Evolutionary conservation across 257 asterid species (phyloP).

Genomic region (Jaltomata sinuosa): DNA sequence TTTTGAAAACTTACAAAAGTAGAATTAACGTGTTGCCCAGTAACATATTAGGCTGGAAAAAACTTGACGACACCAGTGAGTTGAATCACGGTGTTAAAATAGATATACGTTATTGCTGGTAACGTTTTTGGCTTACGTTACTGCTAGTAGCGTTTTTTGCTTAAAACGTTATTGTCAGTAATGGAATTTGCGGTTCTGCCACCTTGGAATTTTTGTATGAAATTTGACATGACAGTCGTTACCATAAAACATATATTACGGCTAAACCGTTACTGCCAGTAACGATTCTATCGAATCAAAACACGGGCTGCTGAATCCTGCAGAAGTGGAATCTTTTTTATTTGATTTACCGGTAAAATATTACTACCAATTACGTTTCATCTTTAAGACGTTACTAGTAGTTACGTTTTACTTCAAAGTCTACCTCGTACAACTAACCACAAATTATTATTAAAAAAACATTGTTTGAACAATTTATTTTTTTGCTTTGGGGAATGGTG

Average conservation of each 20-base stretch:
- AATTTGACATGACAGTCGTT: not conserved
- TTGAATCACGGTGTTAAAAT: no score
- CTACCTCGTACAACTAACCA: not conserved
- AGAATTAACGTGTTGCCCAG: not conserved
- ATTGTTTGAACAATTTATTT: not conserved
- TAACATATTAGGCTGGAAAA: no score
- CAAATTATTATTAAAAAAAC: not conserved
- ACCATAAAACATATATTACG: not conserved
- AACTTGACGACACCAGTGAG: no score
- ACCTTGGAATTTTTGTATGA: not conserved
- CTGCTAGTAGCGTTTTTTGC: no score
- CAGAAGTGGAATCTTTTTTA: no score
- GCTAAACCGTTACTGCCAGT: not conserved
- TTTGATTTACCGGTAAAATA: not conserved
- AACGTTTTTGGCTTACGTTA: no score
- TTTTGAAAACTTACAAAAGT: no score
- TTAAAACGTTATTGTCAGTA: no score
- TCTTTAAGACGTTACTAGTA: not conserved
- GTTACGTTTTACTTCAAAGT: not conserved
- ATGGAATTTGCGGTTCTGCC: not conserved
- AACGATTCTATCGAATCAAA: not conserved
- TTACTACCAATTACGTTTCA: not conserved
- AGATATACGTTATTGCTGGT: no score
- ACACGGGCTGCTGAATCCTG: not conserved
- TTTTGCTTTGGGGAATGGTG: not conserved